Evolutionary conservation across 768 basidiomycete genomes (phyloP).

Genomic region (Amanita polypyramis): DNA sequence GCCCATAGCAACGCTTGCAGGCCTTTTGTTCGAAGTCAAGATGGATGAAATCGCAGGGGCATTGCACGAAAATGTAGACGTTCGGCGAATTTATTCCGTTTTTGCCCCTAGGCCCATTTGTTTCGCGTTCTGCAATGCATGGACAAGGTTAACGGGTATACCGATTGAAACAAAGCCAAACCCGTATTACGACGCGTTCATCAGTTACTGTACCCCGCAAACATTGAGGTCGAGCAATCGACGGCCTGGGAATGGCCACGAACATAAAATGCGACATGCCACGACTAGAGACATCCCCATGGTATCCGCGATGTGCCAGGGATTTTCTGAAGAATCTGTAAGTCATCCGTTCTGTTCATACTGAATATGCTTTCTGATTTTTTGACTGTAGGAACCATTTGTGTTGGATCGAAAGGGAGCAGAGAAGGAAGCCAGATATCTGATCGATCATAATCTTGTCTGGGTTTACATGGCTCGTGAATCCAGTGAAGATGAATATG

Average conservation of each 20-base stretch:
- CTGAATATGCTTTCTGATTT: slow-evolving; percentile 3
- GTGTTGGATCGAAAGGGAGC: slow-evolving; percentile 31
- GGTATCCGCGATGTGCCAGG: slow-evolving; percentile 39
- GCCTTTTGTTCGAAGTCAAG: slow-evolving; percentile 26
- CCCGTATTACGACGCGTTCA: slow-evolving; percentile 55
- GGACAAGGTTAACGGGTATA: slow-evolving; percentile 37
- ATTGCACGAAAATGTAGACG: slow-evolving; percentile 24
- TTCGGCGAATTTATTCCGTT: slow-evolving; percentile 49
- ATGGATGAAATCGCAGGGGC: slow-evolving; percentile 30
- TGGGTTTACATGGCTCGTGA: slow-evolving; percentile 51
- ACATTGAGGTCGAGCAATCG: slow-evolving; percentile 22
- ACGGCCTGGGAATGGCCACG: not conserved
- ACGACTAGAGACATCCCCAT: slow-evolving; percentile 21
- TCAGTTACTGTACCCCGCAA: slow-evolving; percentile 40
- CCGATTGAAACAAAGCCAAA: slow-evolving; percentile 9
- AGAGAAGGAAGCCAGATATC: slow-evolving; percentile 33
- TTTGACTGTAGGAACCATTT: slow-evolving; percentile 41
- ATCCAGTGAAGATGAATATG: slow-evolving; percentile 14
- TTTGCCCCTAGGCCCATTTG: slow-evolving; percentile 46
- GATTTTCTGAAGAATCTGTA: slow-evolving; percentile 52
- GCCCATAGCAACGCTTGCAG: slow-evolving; percentile 26
- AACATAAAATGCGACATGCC: slow-evolving; percentile 34
- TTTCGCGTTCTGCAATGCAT: slow-evolving; percentile 32
- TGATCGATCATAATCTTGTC: slow-evolving; percentile 36
- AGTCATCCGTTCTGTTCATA: slow-evolving; percentile 14